Percentiles rank a stretch among this genome's conserved stretches.
Evolutionary conservation across 805 yeast species (phyloP).

Genomic region (Lipomyces starkeyi): DNA sequence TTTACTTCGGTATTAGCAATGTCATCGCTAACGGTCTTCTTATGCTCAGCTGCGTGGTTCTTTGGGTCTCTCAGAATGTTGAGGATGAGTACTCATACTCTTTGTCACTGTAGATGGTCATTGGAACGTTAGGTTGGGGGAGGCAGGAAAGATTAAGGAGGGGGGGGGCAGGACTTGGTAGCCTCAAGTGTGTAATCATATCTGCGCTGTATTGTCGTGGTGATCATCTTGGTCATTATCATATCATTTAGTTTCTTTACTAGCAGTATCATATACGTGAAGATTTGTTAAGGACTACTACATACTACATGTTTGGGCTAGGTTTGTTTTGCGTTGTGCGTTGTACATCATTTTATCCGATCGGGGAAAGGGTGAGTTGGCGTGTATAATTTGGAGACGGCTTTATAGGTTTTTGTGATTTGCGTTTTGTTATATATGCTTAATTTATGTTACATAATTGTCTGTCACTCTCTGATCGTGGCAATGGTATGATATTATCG

Average conservation of each 20-base stretch:
- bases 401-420: background rate
- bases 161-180: background rate
- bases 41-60: slow-evolving; percentile 83
- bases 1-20: slow-evolving; percentile 92
- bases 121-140: background rate
- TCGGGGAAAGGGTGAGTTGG: background rate
- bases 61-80: slow-evolving; percentile 94
- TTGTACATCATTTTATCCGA: background rate
- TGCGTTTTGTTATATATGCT: background rate
- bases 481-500: background rate
- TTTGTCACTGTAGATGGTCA: slow-evolving; percentile 62
- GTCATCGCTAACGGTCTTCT: slow-evolving; percentile 78
- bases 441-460: background rate
- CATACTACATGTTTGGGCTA: background rate
- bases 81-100: slow-evolving; percentile 97
- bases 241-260: no score
- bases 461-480: background rate
- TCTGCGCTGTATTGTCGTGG: background rate
- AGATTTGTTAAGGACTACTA: background rate
- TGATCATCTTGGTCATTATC: no score
- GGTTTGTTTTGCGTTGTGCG: background rate
- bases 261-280: background rate
- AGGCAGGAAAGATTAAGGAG: no score
- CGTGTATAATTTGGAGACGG: background rate
- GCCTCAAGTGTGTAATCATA: background rate